Evolutionary conservation across 345 rosid species (phyloP).

Genomic region (Eucalyptus viminalis): DNA sequence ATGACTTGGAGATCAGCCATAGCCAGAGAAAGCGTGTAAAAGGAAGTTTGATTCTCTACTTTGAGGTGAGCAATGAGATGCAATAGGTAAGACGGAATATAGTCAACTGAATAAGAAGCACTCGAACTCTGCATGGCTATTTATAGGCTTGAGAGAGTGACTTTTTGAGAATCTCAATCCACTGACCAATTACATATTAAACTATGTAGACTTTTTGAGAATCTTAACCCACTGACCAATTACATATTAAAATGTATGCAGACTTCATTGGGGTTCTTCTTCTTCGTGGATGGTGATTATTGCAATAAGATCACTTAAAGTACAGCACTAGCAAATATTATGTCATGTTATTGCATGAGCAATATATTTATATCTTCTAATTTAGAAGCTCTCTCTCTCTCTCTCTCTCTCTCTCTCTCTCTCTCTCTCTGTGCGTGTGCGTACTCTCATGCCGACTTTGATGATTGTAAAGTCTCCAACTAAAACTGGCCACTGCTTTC

Average conservation of each 20-base stretch:
- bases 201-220: background rate
- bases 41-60: background rate
- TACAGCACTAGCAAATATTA: background rate
- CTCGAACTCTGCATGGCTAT: background rate
- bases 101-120: background rate
- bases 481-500: background rate
- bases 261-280: background rate
- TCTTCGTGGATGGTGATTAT: background rate
- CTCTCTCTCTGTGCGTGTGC: background rate
- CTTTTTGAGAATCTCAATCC: background rate
- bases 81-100: background rate
- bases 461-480: background rate
- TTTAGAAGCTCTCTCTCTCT: background rate
- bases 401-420: background rate
- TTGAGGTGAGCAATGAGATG: background rate
- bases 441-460: background rate
- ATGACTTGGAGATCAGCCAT: constrained; percentile 7
- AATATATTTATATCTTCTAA: background rate
- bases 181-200: background rate
- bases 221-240: background rate
- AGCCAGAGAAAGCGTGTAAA: background rate
- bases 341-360: background rate
- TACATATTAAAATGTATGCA: background rate
- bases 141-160: background rate
- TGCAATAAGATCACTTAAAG: background rate